phyloP scores from a whole-genome alignment of 305 asterid genomes.

The Caryopteris hybrid region DNA sequence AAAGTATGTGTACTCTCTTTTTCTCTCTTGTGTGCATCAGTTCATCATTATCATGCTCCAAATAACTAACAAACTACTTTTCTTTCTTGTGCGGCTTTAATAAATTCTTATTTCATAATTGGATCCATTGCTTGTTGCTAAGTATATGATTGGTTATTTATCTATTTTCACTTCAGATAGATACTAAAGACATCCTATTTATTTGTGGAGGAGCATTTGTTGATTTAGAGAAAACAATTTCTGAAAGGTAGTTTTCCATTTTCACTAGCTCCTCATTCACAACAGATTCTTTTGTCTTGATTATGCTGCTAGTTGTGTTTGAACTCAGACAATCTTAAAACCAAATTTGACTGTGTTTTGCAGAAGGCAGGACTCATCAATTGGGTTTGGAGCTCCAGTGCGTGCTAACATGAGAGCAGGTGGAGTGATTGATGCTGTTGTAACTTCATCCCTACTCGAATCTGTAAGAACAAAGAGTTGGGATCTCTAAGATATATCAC shows the following conservation, averaged over 20 bases:
- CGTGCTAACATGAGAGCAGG: slow-evolving; percentile 93
- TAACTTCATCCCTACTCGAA: slow-evolving; percentile 80
- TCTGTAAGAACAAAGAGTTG: slow-evolving; percentile 54
- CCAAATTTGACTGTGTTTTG: slow-evolving; percentile 17
- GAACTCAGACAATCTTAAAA: slow-evolving; percentile 8
- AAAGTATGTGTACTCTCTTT: not conserved
- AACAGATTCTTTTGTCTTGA: not conserved
- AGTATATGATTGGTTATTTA: slow-evolving; percentile 11
- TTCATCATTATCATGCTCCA: not conserved
- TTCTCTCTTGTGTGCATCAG: not conserved
- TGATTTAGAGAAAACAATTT: slow-evolving; percentile 91
- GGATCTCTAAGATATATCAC: slow-evolving; percentile 11
- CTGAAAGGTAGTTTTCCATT: slow-evolving; percentile 64
- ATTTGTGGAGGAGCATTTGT: slow-evolving; percentile 96
- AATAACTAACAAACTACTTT: not conserved
- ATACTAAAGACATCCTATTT: slow-evolving; percentile 88
- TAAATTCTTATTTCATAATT: not conserved
- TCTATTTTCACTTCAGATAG: slow-evolving; percentile 52
- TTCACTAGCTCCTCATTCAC: slow-evolving; percentile 9
- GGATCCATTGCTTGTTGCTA: not conserved
- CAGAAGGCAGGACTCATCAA: slow-evolving; percentile 95
- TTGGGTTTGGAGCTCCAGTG: slow-evolving; percentile 93
- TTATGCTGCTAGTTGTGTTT: not conserved
- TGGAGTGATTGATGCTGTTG: slow-evolving; percentile 68
- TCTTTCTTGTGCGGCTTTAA: not conserved